Evolutionary conservation across 2,329 filamentous ascomycete species (phyloP), one percentile per base, ranked within the genome.

Genomic region (Teratosphaeria destructans): DNA sequence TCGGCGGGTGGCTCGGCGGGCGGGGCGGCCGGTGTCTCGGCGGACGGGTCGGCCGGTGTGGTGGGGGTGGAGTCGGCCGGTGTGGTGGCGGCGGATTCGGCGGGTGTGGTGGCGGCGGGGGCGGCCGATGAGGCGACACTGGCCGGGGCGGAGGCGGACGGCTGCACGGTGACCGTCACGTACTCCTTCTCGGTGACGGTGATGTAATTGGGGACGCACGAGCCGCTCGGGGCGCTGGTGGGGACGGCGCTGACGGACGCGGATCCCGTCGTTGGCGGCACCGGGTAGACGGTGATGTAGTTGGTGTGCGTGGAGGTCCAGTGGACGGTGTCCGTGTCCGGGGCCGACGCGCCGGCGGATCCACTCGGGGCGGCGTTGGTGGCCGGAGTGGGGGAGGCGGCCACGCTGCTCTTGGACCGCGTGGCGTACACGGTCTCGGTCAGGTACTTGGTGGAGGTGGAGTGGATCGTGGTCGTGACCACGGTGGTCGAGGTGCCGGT

Each of bases 381-480:
- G 35, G 65, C 59, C 23, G 53, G 57, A 43, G 60, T 60, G 43
- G 55, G 52, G 14, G 58, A 57, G 43, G 52, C 34, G 7, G 61
- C 54, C 56, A 57, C 62, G 54, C 49, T 52, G 27, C 55, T 59
- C 32, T 57, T 55, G 39, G 65, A 57, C 56, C 65, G 64, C 59
- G 67, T 68, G 19, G 61, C 57, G 61, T 66, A 68, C 57, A 68
- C 57, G 35, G 69, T 69, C 62, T 52, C 55, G 55, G 69, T 70
- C 34, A 69, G 54, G 61, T 70, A 71, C 52, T 61, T 27, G 52
- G 71, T 74, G 16, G 67, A 69, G 60, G 72, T 74, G 37, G 64
- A 66, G 60, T 71, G 63, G 56, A 73, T 53, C 23, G 71, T 73
- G 59, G 71, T 73, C 56, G 71, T 73, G 55, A 70, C 63, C 53